These are phyloP conservation scores for Spatholobus suberectus DNA, from an alignment of 306 rosid species.

Conservation along the genomic window DNA sequence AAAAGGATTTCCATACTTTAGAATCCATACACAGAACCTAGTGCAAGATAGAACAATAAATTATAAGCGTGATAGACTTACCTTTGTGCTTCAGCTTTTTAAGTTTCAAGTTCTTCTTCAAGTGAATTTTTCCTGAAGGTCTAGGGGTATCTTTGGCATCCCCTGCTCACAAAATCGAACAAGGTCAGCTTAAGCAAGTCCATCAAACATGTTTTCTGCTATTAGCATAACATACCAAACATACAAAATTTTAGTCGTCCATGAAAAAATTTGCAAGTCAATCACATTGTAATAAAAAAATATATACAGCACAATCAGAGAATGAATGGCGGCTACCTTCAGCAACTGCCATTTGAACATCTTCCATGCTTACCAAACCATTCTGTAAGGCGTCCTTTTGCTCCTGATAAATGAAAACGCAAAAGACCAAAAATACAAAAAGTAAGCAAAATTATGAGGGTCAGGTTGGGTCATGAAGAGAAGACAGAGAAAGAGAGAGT, in stretches of 20 bases:
- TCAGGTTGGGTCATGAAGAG: background rate
- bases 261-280: background rate
- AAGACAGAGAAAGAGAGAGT: background rate
- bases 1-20: background rate
- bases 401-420: constrained; percentile 53
- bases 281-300: background rate
- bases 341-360: constrained; percentile 85
- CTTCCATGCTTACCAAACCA: constrained; percentile 78
- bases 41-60: background rate
- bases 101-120: constrained; percentile 68
- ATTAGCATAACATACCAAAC: background rate
- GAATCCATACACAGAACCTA: background rate
- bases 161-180: constrained; percentile 42
- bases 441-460: background rate
- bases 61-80: constrained; percentile 8
- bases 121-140: constrained; percentile 45
- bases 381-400: constrained; percentile 72
- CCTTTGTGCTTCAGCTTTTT: constrained; percentile 67
- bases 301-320: background rate
- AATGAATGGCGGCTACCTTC: constrained; percentile 56
- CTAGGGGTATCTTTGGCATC: constrained; percentile 37
- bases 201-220: constrained; percentile 11
- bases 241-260: background rate
- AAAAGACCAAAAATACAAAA: background rate
- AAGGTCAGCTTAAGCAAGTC: background rate